Evolutionary conservation across 306 rosid genomes (phyloP), one percentile per base, ranked within the genome.

Genomic region (Adenanthera pavonina): DNA sequence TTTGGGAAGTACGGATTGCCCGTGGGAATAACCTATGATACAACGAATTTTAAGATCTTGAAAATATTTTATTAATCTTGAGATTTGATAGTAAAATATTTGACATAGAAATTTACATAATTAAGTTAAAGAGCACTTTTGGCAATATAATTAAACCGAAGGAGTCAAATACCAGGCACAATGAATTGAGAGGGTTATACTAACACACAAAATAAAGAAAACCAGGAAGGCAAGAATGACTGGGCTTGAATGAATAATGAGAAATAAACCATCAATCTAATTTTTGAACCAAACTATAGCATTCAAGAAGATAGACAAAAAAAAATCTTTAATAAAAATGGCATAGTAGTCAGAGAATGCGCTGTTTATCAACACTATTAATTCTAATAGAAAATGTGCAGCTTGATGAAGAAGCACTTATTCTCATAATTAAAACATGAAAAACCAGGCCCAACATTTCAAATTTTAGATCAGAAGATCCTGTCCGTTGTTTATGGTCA

Each of bases 21-120:
- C 84, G 89, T 56, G 96, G 90, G 83, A 84, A 79, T 49, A 88
- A 66, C 85, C 96, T 88, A 80, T 52, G 51, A 73, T 62, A 69
- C 52, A 69, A 67, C 67, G 9, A 77, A 78, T 14, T 60, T 78
- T 53, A 41, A 43, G 70, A 78, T 49, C 69, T 74, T 59, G 17
- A 43, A 19, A 84, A 76, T 72, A 49, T 64, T 69, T 34, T 72
- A 30, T 20, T 30, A 57, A 52, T 30, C 71, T 57, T 49, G 66
- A 76, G 66, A 77, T 78, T 80, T 61, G 38, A 69, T 20, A 20
- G 43, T 15, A 49, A 83, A 78, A 35, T 47, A 76, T 47, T 69
- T n/a, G 59, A 16, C 48, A 60, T 14, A 66, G 25, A 48, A 62
- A 17, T 41, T n/a, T 20, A 69, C 59, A 48, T 61, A 69, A 34